These are phyloP conservation scores for Pestalotiopsis sp. DNA, from an alignment of 2,329 filamentous ascomycete genomes.

Conservation along the genomic window DNA sequence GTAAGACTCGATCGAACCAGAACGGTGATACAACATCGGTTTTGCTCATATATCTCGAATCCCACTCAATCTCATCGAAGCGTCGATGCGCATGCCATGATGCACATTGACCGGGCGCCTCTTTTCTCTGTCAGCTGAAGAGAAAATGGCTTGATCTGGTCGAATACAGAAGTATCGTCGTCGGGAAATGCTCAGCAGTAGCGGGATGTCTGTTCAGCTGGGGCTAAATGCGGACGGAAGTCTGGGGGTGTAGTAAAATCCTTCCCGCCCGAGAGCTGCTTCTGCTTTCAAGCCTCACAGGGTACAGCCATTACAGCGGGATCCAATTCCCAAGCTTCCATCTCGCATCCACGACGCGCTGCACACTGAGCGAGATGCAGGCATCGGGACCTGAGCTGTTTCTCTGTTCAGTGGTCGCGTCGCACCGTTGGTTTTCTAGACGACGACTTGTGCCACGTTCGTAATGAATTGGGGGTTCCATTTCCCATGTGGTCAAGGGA, in stretches of 20 bases:
- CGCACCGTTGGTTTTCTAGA: background rate
- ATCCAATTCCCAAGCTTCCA: background rate
- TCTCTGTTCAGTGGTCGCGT: background rate
- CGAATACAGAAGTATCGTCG: background rate
- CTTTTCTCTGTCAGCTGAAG: background rate
- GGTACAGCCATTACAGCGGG: background rate
- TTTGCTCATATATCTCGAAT: background rate
- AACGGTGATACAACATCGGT: slow-evolving; percentile 6
- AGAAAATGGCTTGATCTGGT: background rate
- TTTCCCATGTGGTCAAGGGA: background rate
- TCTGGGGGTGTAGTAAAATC: too few species aligned
- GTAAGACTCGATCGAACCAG: background rate
- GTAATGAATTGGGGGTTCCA: background rate
- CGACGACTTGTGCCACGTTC: slow-evolving; percentile 1
- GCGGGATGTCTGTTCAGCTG: background rate
- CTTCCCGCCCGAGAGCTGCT: too few species aligned
- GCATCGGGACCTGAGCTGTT: background rate
- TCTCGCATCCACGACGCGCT: background rate
- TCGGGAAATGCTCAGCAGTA: background rate
- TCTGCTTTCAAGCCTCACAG: too few species aligned
- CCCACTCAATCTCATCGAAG: background rate
- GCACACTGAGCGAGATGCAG: background rate
- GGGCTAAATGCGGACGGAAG: background rate
- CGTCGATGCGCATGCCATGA: background rate
- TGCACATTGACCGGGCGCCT: background rate